Evolutionary conservation across 352 stramenopile genomes (phyloP), one percentile per base, ranked within the genome.

Genomic region (Globisporangium nagaii): DNA sequence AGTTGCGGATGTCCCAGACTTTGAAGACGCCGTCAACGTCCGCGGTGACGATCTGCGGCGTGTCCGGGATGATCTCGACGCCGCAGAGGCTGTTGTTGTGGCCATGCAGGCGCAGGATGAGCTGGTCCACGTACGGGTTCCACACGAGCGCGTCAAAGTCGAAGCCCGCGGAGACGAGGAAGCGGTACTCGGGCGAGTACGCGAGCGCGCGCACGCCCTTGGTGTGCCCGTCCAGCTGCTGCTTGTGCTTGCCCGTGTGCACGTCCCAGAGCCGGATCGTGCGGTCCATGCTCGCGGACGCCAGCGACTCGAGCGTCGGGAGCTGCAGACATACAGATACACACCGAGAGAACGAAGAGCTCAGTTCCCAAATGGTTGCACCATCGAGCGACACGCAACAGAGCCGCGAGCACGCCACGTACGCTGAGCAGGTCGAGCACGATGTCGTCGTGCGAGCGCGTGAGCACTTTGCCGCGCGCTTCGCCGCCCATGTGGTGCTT

Each of bases 1-100:
- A 96, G 58, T 95, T 96, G 42, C 86, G 79, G 42, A 96, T 90
- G 56, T 96, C 84, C 86, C 87, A 96, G 31, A 96, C 77, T 46
- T 95, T 95, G 53, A 94, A 89, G 25, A 89, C 61, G 12, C 87
- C 87, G 46, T 88, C 78, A 2, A 90, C 68, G 58, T 96, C 87
- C 6, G 79, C 80, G 3, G 82, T 96, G 47, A 96, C 78, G 55
- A 96, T 89, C 59, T 96, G 84, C 4, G 84, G 84, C 7, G 86
- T 89, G 56, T 91, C 73, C 8, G 80, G 71, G 40, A 95, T 84
- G 62, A 95, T 92, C 62, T 95, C 80, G 31, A 95, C 84, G 8
- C 86, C 81, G 28, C 81, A 93, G 15, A 96, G 65, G 43, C 82
- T 87, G 55, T 90, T 90, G 54, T 83, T 91, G 63, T 96, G 87